Conservation (phyloP, 176 grass and related monocot genomes). For the Alopecurus myosuroides region DNA sequence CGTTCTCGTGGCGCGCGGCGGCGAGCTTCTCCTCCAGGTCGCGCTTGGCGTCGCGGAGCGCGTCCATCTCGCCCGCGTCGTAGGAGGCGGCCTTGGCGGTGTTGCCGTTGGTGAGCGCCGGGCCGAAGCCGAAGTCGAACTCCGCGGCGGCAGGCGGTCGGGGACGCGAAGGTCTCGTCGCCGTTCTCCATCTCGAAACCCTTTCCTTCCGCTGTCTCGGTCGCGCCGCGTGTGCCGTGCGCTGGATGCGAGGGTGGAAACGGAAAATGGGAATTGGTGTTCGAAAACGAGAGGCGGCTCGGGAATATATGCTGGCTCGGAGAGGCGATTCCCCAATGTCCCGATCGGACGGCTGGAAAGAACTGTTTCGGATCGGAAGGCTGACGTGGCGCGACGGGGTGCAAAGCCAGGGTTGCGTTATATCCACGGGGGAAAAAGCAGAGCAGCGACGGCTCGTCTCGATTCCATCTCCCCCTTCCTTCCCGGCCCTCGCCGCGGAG, state of each 20-base stretch:
- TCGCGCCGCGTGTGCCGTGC: slow-evolving; percentile 14
- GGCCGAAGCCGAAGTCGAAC: neutral
- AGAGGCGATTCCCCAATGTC: neutral
- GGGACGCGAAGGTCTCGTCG: slow-evolving; percentile 50
- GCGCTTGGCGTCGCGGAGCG: slow-evolving; percentile 34
- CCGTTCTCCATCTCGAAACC: slow-evolving; percentile 47
- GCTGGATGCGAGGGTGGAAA: slow-evolving; percentile 18
- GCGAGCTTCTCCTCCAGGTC: slow-evolving; percentile 52
- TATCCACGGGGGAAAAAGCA: neutral
- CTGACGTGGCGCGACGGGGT: neutral
- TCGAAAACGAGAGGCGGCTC: neutral
- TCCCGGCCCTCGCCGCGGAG: neutral
- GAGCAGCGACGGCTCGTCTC: neutral
- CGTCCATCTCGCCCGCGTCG: slow-evolving; percentile 39
- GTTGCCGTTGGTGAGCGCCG: neutral
- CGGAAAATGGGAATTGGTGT: neutral
- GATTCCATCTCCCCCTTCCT: neutral
- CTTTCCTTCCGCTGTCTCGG: neutral
- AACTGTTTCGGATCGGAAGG: slow-evolving; percentile 32
- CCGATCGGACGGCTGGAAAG: slow-evolving; percentile 32
- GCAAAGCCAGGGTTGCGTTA: slow-evolving; percentile 3
- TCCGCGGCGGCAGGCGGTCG: slow-evolving; percentile 21
- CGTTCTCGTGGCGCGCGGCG: slow-evolving; percentile 27
- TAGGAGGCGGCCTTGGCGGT: neutral
- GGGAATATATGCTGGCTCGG: slow-evolving; percentile 4